These are phyloP conservation scores for Ophiostoma sp. DNA, from an alignment of 2,329 filamentous ascomycete genomes.

Conservation along the genomic window DNA sequence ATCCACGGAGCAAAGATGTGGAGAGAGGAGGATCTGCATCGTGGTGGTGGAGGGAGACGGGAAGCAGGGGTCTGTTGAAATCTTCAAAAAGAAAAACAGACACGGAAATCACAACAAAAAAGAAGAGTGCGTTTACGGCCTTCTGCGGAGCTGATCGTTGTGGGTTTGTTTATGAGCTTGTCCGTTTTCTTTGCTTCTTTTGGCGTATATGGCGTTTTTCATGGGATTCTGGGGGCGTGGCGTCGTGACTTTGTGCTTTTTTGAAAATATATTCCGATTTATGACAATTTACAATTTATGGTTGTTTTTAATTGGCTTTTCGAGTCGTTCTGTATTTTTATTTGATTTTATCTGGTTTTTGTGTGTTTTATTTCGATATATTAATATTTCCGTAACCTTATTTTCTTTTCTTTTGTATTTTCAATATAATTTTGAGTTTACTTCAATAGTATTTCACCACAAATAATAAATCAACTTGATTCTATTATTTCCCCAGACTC, in stretches of 20 bases:
- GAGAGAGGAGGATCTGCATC: neutral
- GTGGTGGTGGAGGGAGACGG: neutral
- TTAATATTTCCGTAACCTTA: neutral
- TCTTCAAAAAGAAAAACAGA: constrained; percentile 1
- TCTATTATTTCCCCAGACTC: neutral
- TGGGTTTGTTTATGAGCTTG: neutral
- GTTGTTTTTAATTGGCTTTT: neutral
- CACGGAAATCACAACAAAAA: neutral
- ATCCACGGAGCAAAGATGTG: neutral
- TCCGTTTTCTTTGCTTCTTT: neutral
- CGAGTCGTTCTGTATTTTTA: neutral
- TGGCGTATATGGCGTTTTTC: neutral
- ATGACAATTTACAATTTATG: neutral
- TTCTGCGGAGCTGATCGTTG: neutral
- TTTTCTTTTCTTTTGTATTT: neutral
- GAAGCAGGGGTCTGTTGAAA: neutral
- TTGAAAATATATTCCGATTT: neutral
- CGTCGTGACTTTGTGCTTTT: neutral
- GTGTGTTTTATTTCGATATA: neutral
- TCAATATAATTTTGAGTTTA: neutral
- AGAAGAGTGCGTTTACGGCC: neutral
- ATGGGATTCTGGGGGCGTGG: neutral
- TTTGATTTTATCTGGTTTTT: neutral
- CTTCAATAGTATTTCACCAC: neutral
- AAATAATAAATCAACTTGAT: neutral